A percentile compares a stretch with the other conserved stretches of the same genome.
Evolutionary conservation across 2,329 filamentous ascomycete species (phyloP).

Genomic region (Paramyrothecium sp.): DNA sequence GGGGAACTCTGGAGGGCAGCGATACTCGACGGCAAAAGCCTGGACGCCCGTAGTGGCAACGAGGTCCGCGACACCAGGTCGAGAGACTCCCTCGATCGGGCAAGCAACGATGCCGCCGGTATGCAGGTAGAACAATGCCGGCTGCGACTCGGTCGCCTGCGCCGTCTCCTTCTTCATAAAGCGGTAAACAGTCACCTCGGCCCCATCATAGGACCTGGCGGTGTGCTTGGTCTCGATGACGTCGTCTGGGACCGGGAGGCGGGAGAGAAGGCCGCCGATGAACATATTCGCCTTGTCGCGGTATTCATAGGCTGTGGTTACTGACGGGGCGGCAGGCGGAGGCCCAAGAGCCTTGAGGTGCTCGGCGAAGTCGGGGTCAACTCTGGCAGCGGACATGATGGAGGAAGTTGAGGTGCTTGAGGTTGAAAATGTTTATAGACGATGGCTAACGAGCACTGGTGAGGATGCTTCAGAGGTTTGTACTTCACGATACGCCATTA

Average conservation of each 20-base stretch:
- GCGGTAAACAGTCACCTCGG: slow-evolving; percentile 12
- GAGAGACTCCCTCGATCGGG: slow-evolving; percentile 19
- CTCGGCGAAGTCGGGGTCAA: neutral
- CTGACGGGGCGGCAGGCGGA: neutral
- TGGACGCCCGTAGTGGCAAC: slow-evolving; percentile 26
- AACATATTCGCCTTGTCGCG: neutral
- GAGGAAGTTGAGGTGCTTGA: neutral
- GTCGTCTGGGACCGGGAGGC: neutral
- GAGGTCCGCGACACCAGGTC: slow-evolving; percentile 18
- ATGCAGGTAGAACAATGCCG: slow-evolving; percentile 34
- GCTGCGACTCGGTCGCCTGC: slow-evolving; percentile 1
- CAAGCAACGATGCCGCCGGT: slow-evolving; percentile 38
- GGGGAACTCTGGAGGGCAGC: slow-evolving; percentile 38
- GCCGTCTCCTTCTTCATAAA: slow-evolving; percentile 6
- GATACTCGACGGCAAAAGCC: slow-evolving; percentile 38
- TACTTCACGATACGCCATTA: too few relatives aligned
- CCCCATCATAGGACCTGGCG: slow-evolving; percentile 13
- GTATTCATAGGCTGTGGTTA: neutral
- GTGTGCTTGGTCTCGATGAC: slow-evolving; percentile 10
- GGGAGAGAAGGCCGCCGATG: neutral
- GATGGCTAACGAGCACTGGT: too few relatives aligned
- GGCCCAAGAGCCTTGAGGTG: neutral
- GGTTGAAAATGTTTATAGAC: neutral
- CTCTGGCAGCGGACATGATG: neutral
- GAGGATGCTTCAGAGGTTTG: too few relatives aligned